Conservation (phyloP, 371 early-diverging fungal species). For the Basidiobolus heterosporus region DNA sequence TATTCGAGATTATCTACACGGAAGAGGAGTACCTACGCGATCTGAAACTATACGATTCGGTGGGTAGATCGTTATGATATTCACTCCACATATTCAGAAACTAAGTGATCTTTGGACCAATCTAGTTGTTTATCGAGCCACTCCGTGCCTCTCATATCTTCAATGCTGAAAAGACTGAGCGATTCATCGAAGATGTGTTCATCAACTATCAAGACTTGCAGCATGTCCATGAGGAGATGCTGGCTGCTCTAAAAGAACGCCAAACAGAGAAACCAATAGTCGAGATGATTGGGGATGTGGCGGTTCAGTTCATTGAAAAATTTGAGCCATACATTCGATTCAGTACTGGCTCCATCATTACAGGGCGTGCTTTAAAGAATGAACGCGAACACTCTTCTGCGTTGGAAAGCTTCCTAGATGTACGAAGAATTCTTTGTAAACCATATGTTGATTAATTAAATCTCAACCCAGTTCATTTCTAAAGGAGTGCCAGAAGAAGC, state of each 20-base stretch:
- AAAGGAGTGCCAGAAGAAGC: slow-evolving; percentile 48
- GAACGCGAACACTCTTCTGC: too few species aligned
- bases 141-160: slow-evolving; percentile 45
- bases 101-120: not conserved
- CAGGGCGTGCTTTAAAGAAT: too few species aligned
- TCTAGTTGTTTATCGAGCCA: slow-evolving; percentile 57
- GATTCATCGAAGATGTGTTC: slow-evolving; percentile 61
- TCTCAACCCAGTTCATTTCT: not conserved
- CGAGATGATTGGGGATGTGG: slow-evolving; percentile 69
- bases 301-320: slow-evolving; percentile 45
- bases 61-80: slow-evolving; percentile 19
- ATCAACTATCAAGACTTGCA: slow-evolving; percentile 60
- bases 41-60: slow-evolving; percentile 46
- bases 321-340: slow-evolving; percentile 56
- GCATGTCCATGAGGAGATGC: slow-evolving; percentile 44
- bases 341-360: too few species aligned
- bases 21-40: slow-evolving; percentile 83
- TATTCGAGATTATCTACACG: slow-evolving; percentile 77
- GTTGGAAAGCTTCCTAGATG: too few species aligned
- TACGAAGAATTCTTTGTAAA: too few species aligned
- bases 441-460: too few species aligned
- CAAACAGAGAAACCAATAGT: slow-evolving; percentile 56
- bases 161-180: slow-evolving; percentile 27
- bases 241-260: slow-evolving; percentile 39
- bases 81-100: too few species aligned